Evolutionary conservation across 768 basidiomycete species (phyloP), one percentile per base, ranked within the genome.

Genomic region (Tubosaeta sp.): DNA sequence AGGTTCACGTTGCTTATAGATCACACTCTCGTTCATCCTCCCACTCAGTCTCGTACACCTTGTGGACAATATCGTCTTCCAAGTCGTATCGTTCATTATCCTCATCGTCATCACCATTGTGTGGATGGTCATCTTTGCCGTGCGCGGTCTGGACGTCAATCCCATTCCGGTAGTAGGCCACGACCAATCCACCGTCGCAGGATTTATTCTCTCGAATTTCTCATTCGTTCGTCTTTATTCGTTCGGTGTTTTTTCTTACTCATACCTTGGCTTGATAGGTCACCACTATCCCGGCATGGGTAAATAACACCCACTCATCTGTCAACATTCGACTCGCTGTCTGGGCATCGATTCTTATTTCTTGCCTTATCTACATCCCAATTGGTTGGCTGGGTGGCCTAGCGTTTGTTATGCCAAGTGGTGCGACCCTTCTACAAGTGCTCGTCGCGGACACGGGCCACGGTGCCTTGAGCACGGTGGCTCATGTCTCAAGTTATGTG

Each of bases 131-230:
- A 35, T 63, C 12, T 63, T 55, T 30, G 27, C 18, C 11, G 16
- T 58, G 13, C 51, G 2, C 6, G 61, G 61, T 24, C 51, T 63
- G 21, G 6, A 30, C 19, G 16, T 29, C 40, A 46, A 58, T 12
- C 13, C 19, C 4, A 52, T 58, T 40, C 50, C 62, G 0, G 52
- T 48, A 9, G 50, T 61, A n/a, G 61, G 61, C 3, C 52, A 39
- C 11, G 30, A 52, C 31, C 61, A 60, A 27, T 58, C 61, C 24
- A 51, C 52, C 12, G 61, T 63, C 16, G 59, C 40, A 34, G 62
- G 62, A 49, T 63, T 63, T 11, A 41, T 61, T 2, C 54, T 64
- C 14, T 63, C 61, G 0, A 63, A 63, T 30, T 64, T 63, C 44
- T 45, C 61, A 39, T 64, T 64, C 18, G 62, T 64, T 7, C 25